Evolutionary conservation across 1,139 yeast species (phyloP), one percentile per base, ranked within the genome.

Genomic region (Zygoascus sp.): DNA sequence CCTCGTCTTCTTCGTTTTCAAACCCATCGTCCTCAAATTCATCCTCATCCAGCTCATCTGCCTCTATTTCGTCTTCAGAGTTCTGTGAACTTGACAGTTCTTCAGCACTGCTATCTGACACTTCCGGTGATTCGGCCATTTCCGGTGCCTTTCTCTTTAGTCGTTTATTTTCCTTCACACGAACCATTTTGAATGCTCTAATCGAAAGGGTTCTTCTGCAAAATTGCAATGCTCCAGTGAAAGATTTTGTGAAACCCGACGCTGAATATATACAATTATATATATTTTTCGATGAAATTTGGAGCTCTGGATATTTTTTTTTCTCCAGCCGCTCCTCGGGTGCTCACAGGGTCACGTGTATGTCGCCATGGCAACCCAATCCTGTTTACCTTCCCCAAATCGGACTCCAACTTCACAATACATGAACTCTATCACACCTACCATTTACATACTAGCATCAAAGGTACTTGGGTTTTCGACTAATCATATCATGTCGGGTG

Each of bases 11-110:
- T 10, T 20, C 30, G 16, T 32, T 35, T 44, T 50, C 58, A 11
- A 51, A 56, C 7, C 54, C 59, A 15, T 41, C 46, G 22, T 45
- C 48, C 10, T 49, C 53, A 1, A 39, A 58, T 6, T 40, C 49
- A 19, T 47, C 42, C 10, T 30, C 32, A 16, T 15, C 27, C 30
- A 28, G 19, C 15, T 42, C 48, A 38, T 27, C 30, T 37, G 35
- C 44, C 16, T 10, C 17, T 25, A 25, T 25, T n/a, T 25, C 28
- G 4, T 25, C 28, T 6, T 25, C 28, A n/a, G 28, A 25, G n/a
- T 25, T n/a, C 3, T 25, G 6, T n/a, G n/a, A n/a, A 7, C 8
- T 7, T 25, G 28, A 25, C 9, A 7, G n/a, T 2, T n/a, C 37
- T 28, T 45, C 30, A 32, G 42, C 54, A 20, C 50, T 53, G 11